phyloP scores from a whole-genome alignment of 495 filamentous ascomycete genomes.

The Niebla homalea region DNA sequence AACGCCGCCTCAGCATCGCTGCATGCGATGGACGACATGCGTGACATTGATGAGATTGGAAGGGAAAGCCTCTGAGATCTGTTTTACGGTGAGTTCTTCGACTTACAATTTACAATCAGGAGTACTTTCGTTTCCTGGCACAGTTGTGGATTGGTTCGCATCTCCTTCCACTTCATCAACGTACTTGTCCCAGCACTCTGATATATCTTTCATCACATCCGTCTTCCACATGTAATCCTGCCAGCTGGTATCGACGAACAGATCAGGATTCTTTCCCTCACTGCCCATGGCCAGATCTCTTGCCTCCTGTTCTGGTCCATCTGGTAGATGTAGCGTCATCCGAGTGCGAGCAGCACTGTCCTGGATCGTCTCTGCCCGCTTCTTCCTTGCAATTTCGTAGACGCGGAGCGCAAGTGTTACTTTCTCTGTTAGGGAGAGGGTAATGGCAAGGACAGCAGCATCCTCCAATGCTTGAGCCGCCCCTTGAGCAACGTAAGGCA shows the following conservation, averaged over 20 bases:
- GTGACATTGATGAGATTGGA: slow-evolving; percentile 11
- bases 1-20: slow-evolving; percentile 9
- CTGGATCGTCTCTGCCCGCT: slow-evolving; percentile 54
- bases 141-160: slow-evolving; percentile 1
- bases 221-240: slow-evolving; percentile 65
- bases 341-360: slow-evolving; percentile 56
- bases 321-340: slow-evolving; percentile 56
- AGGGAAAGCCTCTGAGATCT: neutral
- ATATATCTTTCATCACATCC: slow-evolving; percentile 49
- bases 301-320: slow-evolving; percentile 62
- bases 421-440: slow-evolving; percentile 43
- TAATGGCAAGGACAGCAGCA: slow-evolving; percentile 55
- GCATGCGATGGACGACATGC: slow-evolving; percentile 1
- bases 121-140: neutral
- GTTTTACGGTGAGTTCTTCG: neutral
- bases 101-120: neutral
- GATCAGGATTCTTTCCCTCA: slow-evolving; percentile 52
- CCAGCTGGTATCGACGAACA: slow-evolving; percentile 71
- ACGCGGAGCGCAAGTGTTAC: slow-evolving; percentile 46
- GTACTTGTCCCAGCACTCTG: slow-evolving; percentile 27
- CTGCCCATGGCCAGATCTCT: slow-evolving; percentile 58
- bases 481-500: slow-evolving; percentile 68
- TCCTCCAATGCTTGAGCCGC: slow-evolving; percentile 81
- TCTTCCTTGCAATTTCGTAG: slow-evolving; percentile 62
- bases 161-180: slow-evolving; percentile 41